Evolutionary conservation across 2,329 filamentous ascomycete species (phyloP), one percentile per base, ranked within the genome.

Genomic region (Fusarium bactridioides): DNA sequence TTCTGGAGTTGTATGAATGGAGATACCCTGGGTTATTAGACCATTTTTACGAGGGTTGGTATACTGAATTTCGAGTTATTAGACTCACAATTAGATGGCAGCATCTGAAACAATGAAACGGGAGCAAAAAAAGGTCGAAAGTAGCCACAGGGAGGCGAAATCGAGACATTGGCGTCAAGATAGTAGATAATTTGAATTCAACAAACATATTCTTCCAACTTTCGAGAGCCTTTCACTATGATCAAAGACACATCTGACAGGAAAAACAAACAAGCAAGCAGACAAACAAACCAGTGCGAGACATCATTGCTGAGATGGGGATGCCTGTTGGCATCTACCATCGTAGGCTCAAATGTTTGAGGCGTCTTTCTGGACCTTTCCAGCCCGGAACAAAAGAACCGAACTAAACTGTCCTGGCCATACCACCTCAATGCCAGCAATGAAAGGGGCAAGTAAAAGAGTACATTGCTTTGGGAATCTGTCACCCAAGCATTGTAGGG

Each of bases 11-110:
- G 19, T 45, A 48, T 45, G 37, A 51, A 55, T 61, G 61, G 67
- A 68, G 73, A 35, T 35, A 35, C n/a, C 65, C 69, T 55, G 55
- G 72, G 77, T 76, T 77, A 37, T 48, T 62, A 76, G 70, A 76
- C 76, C 76, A 45, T 53, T 64, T 64, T 60, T 47, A 47, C 45
- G 53, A 66, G 74, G 51, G 62, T 69, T 63, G 61, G 50, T 70
- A 59, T 50, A 67, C 62, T 51, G 51, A 37, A 33, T 53, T 64
- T 53, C 56, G 68, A 69, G 75, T 77, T 74, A 45, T 31, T 48
- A 76, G 67, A 77, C 75, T 73, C 73, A 23, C 27, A 18, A 31
- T 50, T 23, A 54, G 59, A 68, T 53, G 50, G 64, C 56, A 70
- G 61, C 69, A 67, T 76, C 31, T 63, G 55, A 61, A 16, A 48